These are phyloP conservation scores for Alternaria ventricosa DNA, from an alignment of 2,329 filamentous ascomycete genomes.

Conservation along the genomic window DNA sequence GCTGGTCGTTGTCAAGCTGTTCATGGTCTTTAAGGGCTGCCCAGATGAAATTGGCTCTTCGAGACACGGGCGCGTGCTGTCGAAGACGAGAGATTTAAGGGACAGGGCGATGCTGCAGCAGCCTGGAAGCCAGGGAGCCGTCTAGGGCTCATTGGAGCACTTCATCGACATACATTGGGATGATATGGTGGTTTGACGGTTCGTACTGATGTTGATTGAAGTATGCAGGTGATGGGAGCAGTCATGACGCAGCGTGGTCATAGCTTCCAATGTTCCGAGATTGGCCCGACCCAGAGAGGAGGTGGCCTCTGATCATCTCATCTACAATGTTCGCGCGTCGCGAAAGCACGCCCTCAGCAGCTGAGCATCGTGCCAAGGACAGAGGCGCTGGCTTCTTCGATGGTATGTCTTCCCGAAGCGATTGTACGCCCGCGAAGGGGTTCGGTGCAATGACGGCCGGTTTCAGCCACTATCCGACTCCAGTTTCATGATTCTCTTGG, in stretches of 20 bases:
- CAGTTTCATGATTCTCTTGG: background rate
- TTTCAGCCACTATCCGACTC: background rate
- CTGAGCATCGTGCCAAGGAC: background rate
- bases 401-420: background rate
- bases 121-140: background rate
- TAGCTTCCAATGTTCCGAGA: background rate
- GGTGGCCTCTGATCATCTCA: background rate
- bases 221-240: background rate
- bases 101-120: background rate
- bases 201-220: background rate
- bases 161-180: background rate
- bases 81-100: background rate
- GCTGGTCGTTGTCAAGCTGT: rapidly evolving
- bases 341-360: background rate
- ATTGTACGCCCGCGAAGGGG: background rate
- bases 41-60: background rate
- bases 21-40: background rate
- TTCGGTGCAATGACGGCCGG: background rate
- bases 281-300: background rate
- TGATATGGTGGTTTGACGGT: background rate
- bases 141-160: background rate
- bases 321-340: too few species aligned
- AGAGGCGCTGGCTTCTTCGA: background rate
- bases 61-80: background rate
- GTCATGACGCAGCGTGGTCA: background rate